A percentile compares a stretch with the other conserved stretches of the same genome.
Evolutionary conservation across 2,329 filamentous ascomycete species (phyloP).

Genomic region (Fusarium sulawesiense): DNA sequence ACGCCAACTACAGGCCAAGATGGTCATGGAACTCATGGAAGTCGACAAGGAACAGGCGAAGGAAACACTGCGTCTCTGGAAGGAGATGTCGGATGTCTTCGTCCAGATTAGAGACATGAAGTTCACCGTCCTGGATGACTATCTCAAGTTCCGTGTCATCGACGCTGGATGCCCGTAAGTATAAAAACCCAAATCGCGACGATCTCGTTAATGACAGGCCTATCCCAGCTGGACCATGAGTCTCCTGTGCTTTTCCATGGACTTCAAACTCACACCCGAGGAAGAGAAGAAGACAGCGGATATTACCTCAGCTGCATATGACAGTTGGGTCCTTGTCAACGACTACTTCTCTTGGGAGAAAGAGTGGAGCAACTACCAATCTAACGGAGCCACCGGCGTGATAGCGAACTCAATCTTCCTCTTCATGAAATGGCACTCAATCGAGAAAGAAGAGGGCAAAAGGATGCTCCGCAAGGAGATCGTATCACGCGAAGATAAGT

Average conservation of each 20-base stretch:
- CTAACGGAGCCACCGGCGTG: not conserved
- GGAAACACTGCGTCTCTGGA: not conserved
- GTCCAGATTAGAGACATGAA: not conserved
- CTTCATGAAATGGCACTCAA: not conserved
- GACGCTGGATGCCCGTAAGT: not conserved
- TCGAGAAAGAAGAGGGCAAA: not conserved
- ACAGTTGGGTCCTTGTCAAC: not conserved
- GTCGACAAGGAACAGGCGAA: not conserved
- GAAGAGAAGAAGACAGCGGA: not conserved
- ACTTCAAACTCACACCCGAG: not conserved
- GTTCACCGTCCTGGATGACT: not conserved
- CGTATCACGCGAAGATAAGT: not conserved
- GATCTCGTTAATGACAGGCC: no score
- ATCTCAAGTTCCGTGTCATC: not conserved
- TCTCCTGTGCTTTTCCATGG: not conserved
- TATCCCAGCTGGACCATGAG: not conserved
- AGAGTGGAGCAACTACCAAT: not conserved
- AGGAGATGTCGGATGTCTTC: not conserved
- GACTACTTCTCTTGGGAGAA: not conserved
- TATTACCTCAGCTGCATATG: not conserved
- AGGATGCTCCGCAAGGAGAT: not conserved
- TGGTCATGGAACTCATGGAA: conserved; percentile 1
- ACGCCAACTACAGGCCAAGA: not conserved
- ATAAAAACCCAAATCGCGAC: no score
- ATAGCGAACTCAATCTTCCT: not conserved